Percentiles rank a stretch among this genome's conserved stretches.
Evolutionary conservation across 805 yeast species (phyloP).

Genomic region (Metahyphopichia silvanorum): DNA sequence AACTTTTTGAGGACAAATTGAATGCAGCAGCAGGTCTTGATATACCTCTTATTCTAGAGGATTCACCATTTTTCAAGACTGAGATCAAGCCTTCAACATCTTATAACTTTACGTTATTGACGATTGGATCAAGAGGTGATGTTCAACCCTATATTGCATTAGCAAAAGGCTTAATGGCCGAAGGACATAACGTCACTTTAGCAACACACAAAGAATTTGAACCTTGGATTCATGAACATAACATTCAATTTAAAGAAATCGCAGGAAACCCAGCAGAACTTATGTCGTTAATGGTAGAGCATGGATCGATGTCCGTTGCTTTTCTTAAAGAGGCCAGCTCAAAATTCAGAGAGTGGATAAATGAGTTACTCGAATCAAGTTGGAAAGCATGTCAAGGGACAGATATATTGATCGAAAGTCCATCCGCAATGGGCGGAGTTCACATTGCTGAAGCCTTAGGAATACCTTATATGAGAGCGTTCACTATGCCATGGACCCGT

Average conservation of each 20-base stretch:
- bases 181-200: constrained; percentile 82
- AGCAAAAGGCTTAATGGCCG: constrained; percentile 71
- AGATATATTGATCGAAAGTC: constrained; percentile 90
- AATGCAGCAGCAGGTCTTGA: constrained; percentile 58
- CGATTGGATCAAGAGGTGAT: constrained; percentile 95
- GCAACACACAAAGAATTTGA: constrained; percentile 84
- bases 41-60: constrained; percentile 67
- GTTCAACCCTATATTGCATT: constrained; percentile 94
- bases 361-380: constrained; percentile 63
- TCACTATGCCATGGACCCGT: constrained; percentile 98
- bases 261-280: constrained; percentile 94
- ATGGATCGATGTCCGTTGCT: constrained; percentile 81
- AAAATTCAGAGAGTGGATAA: constrained; percentile 81
- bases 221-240: constrained; percentile 67
- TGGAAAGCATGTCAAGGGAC: constrained; percentile 86
- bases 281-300: constrained; percentile 89
- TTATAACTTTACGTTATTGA: constrained; percentile 63
- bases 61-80: constrained; percentile 52
- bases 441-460: constrained; percentile 91
- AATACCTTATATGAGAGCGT: constrained; percentile 90
- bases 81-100: constrained; percentile 52
- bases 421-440: constrained; percentile 92
- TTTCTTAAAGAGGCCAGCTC: constrained; percentile 79
- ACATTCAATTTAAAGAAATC: constrained; percentile 64
- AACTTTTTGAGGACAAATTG: constrained; percentile 65